These are phyloP conservation scores for Penicillium dipodomyicola DNA, from an alignment of 495 filamentous ascomycete genomes.

Conservation along the genomic window DNA sequence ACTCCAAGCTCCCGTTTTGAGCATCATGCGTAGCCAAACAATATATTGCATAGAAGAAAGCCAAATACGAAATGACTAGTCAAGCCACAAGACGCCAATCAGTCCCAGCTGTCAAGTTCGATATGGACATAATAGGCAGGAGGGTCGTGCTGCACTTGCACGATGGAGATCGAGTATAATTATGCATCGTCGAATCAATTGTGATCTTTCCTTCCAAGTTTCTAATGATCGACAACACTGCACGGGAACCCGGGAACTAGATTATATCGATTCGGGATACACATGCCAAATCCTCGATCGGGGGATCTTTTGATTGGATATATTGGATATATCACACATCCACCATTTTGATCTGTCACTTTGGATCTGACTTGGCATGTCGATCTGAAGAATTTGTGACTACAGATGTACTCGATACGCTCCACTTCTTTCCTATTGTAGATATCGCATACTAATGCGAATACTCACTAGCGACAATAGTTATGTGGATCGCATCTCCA, in stretches of 20 bases:
- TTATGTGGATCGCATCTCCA: conserved; percentile 7
- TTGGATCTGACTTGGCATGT: conserved; percentile 1
- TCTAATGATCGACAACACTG: neutral
- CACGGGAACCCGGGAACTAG: conserved; percentile 12
- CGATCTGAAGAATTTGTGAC: neutral
- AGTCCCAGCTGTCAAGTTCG: neutral
- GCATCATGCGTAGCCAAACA: neutral
- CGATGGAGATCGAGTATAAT: neutral
- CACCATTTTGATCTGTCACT: conserved; percentile 2
- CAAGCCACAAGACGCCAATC: neutral
- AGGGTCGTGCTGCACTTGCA: neutral
- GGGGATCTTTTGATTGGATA: neutral
- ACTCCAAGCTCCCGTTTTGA: neutral
- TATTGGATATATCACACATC: neutral
- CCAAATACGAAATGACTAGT: neutral
- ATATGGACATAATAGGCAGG: neutral
- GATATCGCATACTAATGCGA: no score
- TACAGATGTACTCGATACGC: no score
- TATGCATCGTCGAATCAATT: neutral
- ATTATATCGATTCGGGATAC: neutral
- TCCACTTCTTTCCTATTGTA: no score
- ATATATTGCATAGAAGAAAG: neutral
- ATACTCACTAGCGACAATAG: neutral
- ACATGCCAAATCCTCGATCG: neutral
- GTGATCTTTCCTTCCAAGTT: neutral